phyloP scores from a whole-genome alignment of 2,329 filamentous ascomycete genomes.

The Exophiala dermatitidis region DNA sequence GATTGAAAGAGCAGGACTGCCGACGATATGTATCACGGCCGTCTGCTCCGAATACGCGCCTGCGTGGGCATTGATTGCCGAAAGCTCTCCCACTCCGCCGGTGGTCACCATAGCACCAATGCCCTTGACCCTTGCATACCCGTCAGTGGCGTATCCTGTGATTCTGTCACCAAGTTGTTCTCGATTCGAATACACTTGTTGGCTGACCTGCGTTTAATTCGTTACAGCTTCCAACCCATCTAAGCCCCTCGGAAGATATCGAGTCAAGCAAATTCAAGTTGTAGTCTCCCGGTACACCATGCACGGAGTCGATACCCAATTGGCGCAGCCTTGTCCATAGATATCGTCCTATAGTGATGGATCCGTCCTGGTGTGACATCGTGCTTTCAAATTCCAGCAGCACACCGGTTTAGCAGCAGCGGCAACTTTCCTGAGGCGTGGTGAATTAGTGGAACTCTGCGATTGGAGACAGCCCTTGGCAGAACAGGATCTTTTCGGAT shows the following conservation, averaged over 20 bases:
- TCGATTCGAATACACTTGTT: too few relatives aligned
- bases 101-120: constrained; percentile 41
- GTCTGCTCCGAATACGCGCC: constrained; percentile 52
- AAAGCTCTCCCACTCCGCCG: constrained; percentile 44
- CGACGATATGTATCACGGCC: constrained; percentile 54
- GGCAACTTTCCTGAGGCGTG: too few relatives aligned
- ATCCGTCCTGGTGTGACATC: too few relatives aligned
- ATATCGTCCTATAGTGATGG: constrained; percentile 28
- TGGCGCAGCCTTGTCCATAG: constrained; percentile 43
- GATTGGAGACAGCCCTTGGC: too few relatives aligned
- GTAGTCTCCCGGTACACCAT: constrained; percentile 44
- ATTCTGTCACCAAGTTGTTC: background rate
- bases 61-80: constrained; percentile 28
- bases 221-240: constrained; percentile 55
- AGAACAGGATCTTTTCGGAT: too few relatives aligned
- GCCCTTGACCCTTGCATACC: constrained; percentile 57
- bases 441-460: too few relatives aligned
- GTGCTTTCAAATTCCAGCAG: too few relatives aligned
- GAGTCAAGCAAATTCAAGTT: constrained; percentile 46
- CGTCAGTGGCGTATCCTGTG: constrained; percentile 66
- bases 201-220: constrained; percentile 46
- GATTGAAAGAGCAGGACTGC: constrained; percentile 35
- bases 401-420: too few relatives aligned
- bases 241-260: constrained; percentile 46
- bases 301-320: constrained; percentile 43